Evolutionary conservation across 2,329 filamentous ascomycete genomes (phyloP).

Genomic region (Fusarium nurragi): DNA sequence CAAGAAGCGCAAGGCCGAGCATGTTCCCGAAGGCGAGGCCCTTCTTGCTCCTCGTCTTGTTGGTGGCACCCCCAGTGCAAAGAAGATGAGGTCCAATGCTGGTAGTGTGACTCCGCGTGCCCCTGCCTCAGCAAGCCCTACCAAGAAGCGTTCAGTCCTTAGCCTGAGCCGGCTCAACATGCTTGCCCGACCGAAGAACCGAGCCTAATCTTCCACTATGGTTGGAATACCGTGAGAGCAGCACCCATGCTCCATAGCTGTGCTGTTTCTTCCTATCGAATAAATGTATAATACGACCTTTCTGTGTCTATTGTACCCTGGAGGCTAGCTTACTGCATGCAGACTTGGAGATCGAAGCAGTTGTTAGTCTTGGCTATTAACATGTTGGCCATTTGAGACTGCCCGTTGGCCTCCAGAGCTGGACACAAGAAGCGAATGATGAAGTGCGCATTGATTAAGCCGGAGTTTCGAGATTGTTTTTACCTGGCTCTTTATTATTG

Average conservation of each 20-base stretch:
- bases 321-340: neutral
- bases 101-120: constrained; percentile 39
- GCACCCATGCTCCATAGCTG: neutral
- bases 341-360: neutral
- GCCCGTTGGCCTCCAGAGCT: neutral
- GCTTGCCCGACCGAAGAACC: constrained; percentile 68
- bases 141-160: constrained; percentile 63
- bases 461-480: constrained; percentile 46
- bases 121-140: constrained; percentile 53
- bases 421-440: constrained; percentile 29
- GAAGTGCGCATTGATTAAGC: constrained; percentile 37
- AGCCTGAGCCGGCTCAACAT: constrained; percentile 69
- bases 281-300: constrained; percentile 40
- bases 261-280: constrained; percentile 10
- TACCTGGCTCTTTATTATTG: constrained; percentile 28
- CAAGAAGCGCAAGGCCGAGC: constrained; percentile 67
- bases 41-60: constrained; percentile 61
- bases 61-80: constrained; percentile 49
- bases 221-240: neutral
- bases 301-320: constrained; percentile 7
- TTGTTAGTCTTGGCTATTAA: constrained; percentile 7
- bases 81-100: constrained; percentile 47
- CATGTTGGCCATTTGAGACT: constrained; percentile 1
- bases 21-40: constrained; percentile 61
- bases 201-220: constrained; percentile 51